phyloP scores from a whole-genome alignment of 768 basidiomycete genomes.

The Auriculariales sp. region DNA sequence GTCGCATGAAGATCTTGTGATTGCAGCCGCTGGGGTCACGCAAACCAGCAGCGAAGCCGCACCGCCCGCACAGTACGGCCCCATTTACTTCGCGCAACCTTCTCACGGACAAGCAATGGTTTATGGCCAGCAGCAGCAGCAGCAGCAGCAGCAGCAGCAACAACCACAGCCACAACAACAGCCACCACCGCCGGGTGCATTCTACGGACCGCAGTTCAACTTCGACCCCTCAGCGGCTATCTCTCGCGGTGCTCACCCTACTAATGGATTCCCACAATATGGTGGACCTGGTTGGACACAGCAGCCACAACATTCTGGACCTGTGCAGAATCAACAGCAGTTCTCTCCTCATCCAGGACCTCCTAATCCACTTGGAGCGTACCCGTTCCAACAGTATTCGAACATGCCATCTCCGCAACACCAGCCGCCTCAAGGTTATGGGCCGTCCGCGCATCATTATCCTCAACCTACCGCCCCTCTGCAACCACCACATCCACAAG shows the following conservation, averaged over 20 bases:
- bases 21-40: too few species aligned
- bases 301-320: background rate
- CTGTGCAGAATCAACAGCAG: slow-evolving; percentile 2
- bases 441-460: background rate
- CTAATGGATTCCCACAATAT: background rate
- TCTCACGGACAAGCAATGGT: too few species aligned
- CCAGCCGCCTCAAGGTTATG: background rate
- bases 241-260: slow-evolving; percentile 57
- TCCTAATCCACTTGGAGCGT: slow-evolving; percentile 18
- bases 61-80: too few species aligned
- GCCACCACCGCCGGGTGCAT: background rate
- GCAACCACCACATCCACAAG: slow-evolving; percentile 10
- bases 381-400: too few species aligned
- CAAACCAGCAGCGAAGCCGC: too few species aligned
- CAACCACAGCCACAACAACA: background rate
- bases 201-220: too few species aligned
- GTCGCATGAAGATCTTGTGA: too few species aligned
- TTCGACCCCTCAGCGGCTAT: slow-evolving; percentile 46
- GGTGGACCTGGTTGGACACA: slow-evolving; percentile 1
- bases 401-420: background rate
- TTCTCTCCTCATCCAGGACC: slow-evolving; percentile 6
- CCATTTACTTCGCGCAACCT: too few species aligned
- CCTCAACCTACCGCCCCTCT: slow-evolving; percentile 9
- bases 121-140: background rate
- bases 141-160: background rate